Evolutionary conservation across 352 stramenopile species (phyloP).

Genomic region (Aphanomyces cochlioides): DNA sequence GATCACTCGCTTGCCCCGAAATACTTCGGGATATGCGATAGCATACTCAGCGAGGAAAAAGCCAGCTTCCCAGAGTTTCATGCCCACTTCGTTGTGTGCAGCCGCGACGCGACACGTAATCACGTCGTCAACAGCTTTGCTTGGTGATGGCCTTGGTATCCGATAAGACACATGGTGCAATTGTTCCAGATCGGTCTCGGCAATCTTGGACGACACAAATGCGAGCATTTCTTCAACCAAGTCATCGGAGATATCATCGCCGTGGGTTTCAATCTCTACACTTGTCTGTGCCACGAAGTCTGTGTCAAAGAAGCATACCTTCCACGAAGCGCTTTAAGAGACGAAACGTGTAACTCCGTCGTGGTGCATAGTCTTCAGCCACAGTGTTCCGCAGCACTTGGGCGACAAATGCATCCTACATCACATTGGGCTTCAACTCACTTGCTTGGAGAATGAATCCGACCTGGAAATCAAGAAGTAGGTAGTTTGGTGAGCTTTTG

Average conservation of each 20-base stretch:
- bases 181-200: constrained; percentile 43
- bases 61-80: constrained; percentile 79
- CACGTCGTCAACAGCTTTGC: constrained; percentile 33
- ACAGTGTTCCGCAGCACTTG: constrained; percentile 52
- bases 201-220: constrained; percentile 44
- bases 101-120: constrained; percentile 75
- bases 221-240: constrained; percentile 56
- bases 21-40: constrained; percentile 49
- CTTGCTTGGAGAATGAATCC: too few species aligned
- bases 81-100: constrained; percentile 75
- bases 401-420: constrained; percentile 50
- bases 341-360: constrained; percentile 58
- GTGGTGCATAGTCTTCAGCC: constrained; percentile 56
- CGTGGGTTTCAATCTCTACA: constrained; percentile 52
- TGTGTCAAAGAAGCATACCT: constrained; percentile 36
- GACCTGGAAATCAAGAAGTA: constrained; percentile 57
- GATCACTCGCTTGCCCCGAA: constrained; percentile 50
- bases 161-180: constrained; percentile 76
- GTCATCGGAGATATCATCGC: constrained; percentile 48
- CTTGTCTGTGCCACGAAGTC: background rate
- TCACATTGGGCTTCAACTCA: background rate
- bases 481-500: constrained; percentile 41
- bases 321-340: constrained; percentile 66
- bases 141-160: constrained; percentile 29
- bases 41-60: constrained; percentile 75